A percentile compares a stretch with the other conserved stretches of the same genome.
These are phyloP conservation scores for Penicillium waksmanii DNA, from an alignment of 495 filamentous ascomycete species.

Conservation along the genomic window DNA sequence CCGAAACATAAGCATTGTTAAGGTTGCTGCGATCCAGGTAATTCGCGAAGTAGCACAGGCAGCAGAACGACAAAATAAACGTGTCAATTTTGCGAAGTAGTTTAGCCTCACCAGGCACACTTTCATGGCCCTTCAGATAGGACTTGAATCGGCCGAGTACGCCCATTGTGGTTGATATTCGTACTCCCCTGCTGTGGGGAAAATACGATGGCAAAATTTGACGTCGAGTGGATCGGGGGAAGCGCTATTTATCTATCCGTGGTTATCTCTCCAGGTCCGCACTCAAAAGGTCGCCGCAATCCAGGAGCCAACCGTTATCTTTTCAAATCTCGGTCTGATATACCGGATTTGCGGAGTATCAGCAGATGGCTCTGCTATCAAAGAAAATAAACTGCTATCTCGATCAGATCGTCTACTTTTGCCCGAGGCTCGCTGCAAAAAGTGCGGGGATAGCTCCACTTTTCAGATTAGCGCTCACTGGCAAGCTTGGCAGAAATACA, in stretches of 20 bases:
- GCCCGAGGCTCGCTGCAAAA: not conserved
- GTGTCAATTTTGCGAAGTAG: conserved; percentile 49
- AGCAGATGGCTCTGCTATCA: too few relatives aligned
- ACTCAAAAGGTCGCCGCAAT: not conserved
- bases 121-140: conserved; percentile 15
- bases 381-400: not conserved
- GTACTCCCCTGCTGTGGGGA: not conserved
- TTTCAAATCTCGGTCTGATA: not conserved
- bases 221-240: not conserved
- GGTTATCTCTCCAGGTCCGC: not conserved
- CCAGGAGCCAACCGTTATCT: not conserved
- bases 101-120: conserved; percentile 22
- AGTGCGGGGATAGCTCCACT: conserved; percentile 15
- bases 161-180: conserved; percentile 1
- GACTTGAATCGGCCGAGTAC: conserved; percentile 2
- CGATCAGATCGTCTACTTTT: not conserved
- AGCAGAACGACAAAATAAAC: conserved; percentile 69
- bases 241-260: not conserved
- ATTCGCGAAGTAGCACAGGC: conserved; percentile 58
- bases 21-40: conserved; percentile 62
- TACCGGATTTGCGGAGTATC: not conserved
- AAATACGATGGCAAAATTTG: not conserved
- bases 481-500: conserved; percentile 7
- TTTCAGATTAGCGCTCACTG: conserved; percentile 7
- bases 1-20: conserved; percentile 66